phyloP scores from a whole-genome alignment of 352 stramenopile species.

The Pythium oligandrum region DNA sequence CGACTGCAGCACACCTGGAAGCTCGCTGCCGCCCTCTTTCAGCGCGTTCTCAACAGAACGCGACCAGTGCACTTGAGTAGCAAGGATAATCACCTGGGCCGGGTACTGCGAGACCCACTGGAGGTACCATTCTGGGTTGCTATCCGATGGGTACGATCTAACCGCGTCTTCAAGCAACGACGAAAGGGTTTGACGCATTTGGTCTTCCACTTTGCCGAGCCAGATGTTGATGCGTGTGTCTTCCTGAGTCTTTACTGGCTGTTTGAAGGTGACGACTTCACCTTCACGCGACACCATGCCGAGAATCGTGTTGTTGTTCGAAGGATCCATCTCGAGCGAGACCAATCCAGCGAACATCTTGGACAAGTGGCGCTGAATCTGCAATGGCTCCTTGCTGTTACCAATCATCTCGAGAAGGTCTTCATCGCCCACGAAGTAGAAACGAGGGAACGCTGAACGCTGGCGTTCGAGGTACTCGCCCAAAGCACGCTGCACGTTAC shows the following conservation, averaged over 20 bases:
- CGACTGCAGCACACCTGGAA: constrained; percentile 49
- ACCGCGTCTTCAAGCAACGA: constrained; percentile 93
- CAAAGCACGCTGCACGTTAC: constrained; percentile 99
- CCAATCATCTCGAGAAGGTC: constrained; percentile 99
- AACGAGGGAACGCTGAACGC: constrained; percentile 94
- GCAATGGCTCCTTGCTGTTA: constrained; percentile 97
- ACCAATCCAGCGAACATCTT: constrained; percentile 99
- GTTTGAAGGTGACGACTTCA: constrained; percentile 94
- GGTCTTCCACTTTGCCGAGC: constrained; percentile 95
- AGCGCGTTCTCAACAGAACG: constrained; percentile 91
- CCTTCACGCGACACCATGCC: constrained; percentile 99
- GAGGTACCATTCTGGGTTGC: constrained; percentile 86
- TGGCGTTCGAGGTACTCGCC: constrained; percentile 99
- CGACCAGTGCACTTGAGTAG: constrained; percentile 97
- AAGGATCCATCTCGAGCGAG: constrained; percentile 81
- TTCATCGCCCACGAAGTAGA: constrained; percentile 99
- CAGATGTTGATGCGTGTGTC: constrained; percentile 93
- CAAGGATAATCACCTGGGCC: constrained; percentile 98
- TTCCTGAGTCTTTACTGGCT: constrained; percentile 89
- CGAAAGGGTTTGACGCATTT: constrained; percentile 97
- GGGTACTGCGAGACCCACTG: constrained; percentile 97
- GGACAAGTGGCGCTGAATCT: constrained; percentile 95
- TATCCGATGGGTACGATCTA: constrained; percentile 65
- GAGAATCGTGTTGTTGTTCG: constrained; percentile 62
- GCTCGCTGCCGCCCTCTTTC: constrained; percentile 38